A percentile compares a stretch with the other conserved stretches of the same genome.
phyloP scores from a whole-genome alignment of 495 filamentous ascomycete species.

The Friedmanniomyces endolithicus region DNA sequence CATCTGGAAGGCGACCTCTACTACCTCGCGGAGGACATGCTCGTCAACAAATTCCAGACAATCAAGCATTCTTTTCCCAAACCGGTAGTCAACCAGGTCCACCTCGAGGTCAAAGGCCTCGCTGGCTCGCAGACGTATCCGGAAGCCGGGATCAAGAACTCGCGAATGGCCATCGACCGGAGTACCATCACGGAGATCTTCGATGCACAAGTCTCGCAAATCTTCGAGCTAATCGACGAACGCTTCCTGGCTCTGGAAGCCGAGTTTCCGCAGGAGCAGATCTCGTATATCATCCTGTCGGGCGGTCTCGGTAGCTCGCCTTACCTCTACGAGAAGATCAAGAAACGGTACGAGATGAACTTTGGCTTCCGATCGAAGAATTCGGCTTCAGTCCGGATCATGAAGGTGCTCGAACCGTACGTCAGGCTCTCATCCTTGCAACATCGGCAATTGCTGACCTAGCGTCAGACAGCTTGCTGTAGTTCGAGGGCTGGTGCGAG shows the following conservation, averaged over 20 bases:
- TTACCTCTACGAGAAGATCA: background rate
- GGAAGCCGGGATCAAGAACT: constrained; percentile 2
- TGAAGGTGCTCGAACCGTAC: background rate
- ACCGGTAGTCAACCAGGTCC: constrained; percentile 3
- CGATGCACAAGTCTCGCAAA: constrained; percentile 5
- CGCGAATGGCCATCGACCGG: background rate
- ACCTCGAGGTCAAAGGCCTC: background rate
- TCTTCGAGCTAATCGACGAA: constrained; percentile 1
- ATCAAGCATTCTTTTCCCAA: too few species aligned
- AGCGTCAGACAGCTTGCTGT: constrained; percentile 7
- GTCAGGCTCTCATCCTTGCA: background rate
- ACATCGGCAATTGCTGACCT: background rate
- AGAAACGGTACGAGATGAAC: background rate
- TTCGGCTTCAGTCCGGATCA: background rate
- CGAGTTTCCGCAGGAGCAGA: background rate
- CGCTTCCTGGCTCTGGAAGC: background rate
- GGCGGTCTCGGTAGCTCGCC: constrained; percentile 6
- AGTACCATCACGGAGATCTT: background rate
- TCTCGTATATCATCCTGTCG: background rate
- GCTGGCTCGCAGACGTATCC: background rate
- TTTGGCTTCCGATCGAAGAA: too few species aligned
- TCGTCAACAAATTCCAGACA: too few species aligned
- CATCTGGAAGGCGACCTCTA: background rate
- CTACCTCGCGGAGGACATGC: too few species aligned
- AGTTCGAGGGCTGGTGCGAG: constrained; percentile 1